A percentile compares a stretch with the other conserved stretches of the same genome.
Evolutionary conservation across 306 rosid genomes (phyloP).

Genomic region (Parietaria judaica): DNA sequence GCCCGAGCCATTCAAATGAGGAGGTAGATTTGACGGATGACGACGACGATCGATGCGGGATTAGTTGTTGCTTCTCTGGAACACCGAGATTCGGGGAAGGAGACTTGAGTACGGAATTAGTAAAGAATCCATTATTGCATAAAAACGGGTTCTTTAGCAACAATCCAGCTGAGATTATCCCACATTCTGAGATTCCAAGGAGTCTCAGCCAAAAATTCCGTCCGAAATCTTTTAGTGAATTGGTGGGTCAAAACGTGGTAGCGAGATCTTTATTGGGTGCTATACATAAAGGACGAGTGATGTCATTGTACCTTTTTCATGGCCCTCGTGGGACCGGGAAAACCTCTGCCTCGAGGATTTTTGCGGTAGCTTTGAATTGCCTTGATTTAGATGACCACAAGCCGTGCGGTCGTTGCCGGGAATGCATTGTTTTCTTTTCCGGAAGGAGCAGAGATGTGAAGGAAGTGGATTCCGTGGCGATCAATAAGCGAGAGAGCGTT

Average conservation of each 20-base stretch:
- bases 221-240: constrained; percentile 61
- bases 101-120: constrained; percentile 29
- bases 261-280: constrained; percentile 74
- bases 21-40: constrained; percentile 34
- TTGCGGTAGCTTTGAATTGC: constrained; percentile 84
- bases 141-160: constrained; percentile 29
- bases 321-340: constrained; percentile 91
- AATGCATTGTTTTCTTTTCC: constrained; percentile 55
- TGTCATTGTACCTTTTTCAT: constrained; percentile 66
- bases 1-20: constrained; percentile 48
- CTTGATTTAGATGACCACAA: constrained; percentile 39
- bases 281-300: constrained; percentile 50
- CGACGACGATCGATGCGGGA: constrained; percentile 42
- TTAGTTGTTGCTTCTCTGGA: constrained; percentile 61
- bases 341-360: constrained; percentile 70
- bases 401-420: constrained; percentile 73
- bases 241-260: constrained; percentile 80
- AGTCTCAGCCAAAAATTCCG: constrained; percentile 61
- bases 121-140: constrained; percentile 45
- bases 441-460: constrained; percentile 67
- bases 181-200: constrained; percentile 48
- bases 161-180: constrained; percentile 30
- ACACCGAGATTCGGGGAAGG: constrained; percentile 58
- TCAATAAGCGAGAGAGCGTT: constrained; percentile 54
- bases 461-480: constrained; percentile 63